Evolutionary conservation across 306 rosid species (phyloP).

Genomic region (Rubus idaeus): DNA sequence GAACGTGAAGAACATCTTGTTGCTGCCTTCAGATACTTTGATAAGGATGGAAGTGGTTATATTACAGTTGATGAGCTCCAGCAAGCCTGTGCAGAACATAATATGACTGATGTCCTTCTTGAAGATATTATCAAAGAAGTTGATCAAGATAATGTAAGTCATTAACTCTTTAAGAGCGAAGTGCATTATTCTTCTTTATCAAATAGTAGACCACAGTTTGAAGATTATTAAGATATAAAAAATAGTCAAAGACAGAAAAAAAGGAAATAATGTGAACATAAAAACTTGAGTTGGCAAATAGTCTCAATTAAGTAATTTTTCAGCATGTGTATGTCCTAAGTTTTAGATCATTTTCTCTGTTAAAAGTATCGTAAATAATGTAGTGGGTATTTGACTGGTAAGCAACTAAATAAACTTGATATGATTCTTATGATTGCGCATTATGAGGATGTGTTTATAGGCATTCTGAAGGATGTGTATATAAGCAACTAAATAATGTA

Average conservation of each 20-base stretch:
- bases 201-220: background rate
- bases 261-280: background rate
- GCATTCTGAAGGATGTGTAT: too few relatives aligned
- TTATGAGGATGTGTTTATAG: too few relatives aligned
- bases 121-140: conserved; percentile 92
- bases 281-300: background rate
- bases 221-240: background rate
- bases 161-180: conserved; percentile 8
- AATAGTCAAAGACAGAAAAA: background rate
- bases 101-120: conserved; percentile 78
- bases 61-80: conserved; percentile 96
- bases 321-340: background rate
- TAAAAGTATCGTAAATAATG: background rate
- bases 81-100: conserved; percentile 89
- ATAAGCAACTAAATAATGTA: background rate
- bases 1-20: conserved; percentile 95
- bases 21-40: conserved; percentile 91
- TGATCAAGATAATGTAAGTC: conserved; percentile 93
- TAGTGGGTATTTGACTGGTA: background rate
- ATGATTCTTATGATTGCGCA: background rate
- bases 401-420: background rate
- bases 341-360: conserved; percentile 1
- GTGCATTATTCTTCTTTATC: background rate
- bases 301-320: background rate
- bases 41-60: conserved; percentile 92